These are phyloP conservation scores for Ophiocordyceps polyrhachis-furcata DNA, from an alignment of 2,329 filamentous ascomycete species.

Conservation along the genomic window DNA sequence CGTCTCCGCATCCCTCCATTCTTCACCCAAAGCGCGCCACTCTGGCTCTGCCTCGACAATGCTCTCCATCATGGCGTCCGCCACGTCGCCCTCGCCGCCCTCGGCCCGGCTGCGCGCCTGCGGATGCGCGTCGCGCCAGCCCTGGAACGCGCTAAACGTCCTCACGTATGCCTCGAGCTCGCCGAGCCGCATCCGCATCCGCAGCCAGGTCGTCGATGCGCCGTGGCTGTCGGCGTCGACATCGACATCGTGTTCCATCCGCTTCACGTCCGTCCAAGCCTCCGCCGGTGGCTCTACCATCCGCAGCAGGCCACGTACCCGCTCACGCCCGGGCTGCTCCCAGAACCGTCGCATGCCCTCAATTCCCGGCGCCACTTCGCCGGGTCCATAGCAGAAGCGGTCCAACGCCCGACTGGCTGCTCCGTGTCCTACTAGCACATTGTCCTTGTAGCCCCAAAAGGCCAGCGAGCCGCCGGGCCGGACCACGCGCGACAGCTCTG, in stretches of 20 bases:
- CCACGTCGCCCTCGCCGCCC: conserved; percentile 39
- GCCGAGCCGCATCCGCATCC: conserved; percentile 32
- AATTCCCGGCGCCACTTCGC: conserved; percentile 22
- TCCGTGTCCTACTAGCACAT: conserved; percentile 34
- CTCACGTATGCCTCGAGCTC: conserved; percentile 41
- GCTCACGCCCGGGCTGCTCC: conserved; percentile 39
- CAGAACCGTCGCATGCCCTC: conserved; percentile 38
- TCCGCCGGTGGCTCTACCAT: conserved; percentile 29
- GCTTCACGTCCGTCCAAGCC: conserved; percentile 32
- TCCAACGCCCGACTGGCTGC: conserved; percentile 33
- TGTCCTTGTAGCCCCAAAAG: conserved; percentile 49
- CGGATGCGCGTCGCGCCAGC: conserved; percentile 38
- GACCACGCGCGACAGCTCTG: conserved; percentile 33
- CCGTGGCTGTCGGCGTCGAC: conserved; percentile 17
- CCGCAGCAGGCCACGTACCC: conserved; percentile 31
- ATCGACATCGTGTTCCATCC: conserved; percentile 39
- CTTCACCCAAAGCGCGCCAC: conserved; percentile 27
- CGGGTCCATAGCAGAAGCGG: conserved; percentile 33
- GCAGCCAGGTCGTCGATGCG: conserved; percentile 26
- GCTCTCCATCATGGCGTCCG: conserved; percentile 42
- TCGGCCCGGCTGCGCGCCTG: conserved; percentile 26
- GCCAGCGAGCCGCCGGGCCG: conserved; percentile 38
- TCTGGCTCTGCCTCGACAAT: conserved; percentile 33
- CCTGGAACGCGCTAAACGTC: conserved; percentile 40
- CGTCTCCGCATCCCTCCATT: conserved; percentile 34